These are phyloP conservation scores for Rhododendron mucronatum DNA, from an alignment of 148 eudicot species.

Conservation along the genomic window DNA sequence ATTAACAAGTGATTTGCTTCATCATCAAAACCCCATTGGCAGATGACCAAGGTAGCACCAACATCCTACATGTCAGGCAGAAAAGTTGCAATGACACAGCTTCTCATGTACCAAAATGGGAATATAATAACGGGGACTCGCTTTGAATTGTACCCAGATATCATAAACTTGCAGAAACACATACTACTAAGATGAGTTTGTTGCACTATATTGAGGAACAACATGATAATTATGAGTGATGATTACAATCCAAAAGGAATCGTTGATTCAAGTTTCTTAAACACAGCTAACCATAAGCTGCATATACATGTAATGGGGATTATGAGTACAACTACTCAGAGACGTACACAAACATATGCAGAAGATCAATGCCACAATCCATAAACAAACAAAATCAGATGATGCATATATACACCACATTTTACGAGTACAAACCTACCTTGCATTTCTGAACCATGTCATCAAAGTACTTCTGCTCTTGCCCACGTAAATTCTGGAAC, in stretches of 20 bases:
- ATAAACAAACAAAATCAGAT: not conserved
- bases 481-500: conserved; percentile 80
- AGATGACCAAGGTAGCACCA: conserved; percentile 95
- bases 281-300: not conserved
- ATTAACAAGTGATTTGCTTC: conserved; percentile 93
- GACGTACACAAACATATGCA: not conserved
- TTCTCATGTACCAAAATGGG: not conserved
- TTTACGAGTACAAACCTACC: conserved; percentile 32
- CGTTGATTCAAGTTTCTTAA: not conserved
- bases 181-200: not conserved
- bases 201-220: not conserved
- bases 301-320: not conserved
- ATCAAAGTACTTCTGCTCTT: conserved; percentile 90
- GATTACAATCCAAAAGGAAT: not conserved
- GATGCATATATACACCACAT: not conserved
- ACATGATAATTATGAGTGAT: not conserved
- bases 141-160: not conserved
- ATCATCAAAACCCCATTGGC: conserved; percentile 99
- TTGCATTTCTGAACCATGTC: conserved; percentile 96
- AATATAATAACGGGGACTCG: not conserved
- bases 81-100: not conserved
- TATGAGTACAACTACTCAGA: not conserved
- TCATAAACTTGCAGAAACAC: not conserved
- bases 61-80: conserved; percentile 57
- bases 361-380: not conserved